phyloP scores from a whole-genome alignment of 2,329 filamentous ascomycete genomes.

The Colletotrichum tofieldiae region DNA sequence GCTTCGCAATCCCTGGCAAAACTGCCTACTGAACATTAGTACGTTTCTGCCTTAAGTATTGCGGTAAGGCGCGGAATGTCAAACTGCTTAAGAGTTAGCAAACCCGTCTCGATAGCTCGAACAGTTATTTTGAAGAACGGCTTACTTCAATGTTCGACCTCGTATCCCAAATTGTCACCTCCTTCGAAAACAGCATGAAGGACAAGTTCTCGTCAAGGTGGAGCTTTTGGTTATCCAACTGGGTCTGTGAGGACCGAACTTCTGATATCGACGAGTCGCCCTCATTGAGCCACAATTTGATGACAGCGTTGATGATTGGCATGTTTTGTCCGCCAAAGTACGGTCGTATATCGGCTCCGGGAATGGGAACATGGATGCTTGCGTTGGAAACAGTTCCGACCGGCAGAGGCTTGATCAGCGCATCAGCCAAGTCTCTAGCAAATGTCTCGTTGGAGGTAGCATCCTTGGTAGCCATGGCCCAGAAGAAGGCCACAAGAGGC shows the following conservation, averaged over 20 bases:
- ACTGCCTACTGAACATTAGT: background rate
- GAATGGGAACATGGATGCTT: slow-evolving; percentile 13
- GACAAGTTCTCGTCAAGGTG: slow-evolving; percentile 30
- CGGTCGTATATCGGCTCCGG: background rate
- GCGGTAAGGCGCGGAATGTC: background rate
- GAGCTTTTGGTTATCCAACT: slow-evolving; percentile 14
- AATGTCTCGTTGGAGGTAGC: slow-evolving; percentile 31
- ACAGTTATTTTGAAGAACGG: no score
- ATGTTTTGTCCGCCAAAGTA: slow-evolving; percentile 25
- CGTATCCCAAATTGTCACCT: slow-evolving; percentile 14
- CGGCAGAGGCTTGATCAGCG: background rate
- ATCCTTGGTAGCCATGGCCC: slow-evolving; percentile 24
- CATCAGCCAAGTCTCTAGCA: slow-evolving; percentile 15
- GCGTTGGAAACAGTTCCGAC: slow-evolving; percentile 8
- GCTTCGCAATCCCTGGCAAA: background rate
- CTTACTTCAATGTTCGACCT: slow-evolving; percentile 13
- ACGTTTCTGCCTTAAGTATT: background rate
- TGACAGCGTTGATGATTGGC: slow-evolving; percentile 27
- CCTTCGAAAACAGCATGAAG: slow-evolving; percentile 23
- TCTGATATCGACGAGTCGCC: slow-evolving; percentile 3
- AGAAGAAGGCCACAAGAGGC: slow-evolving; percentile 25
- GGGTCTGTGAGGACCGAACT: slow-evolving; percentile 8
- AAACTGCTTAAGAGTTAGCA: background rate
- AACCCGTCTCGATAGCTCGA: accelerated
- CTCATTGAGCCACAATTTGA: slow-evolving; percentile 29